Conservation (phyloP, 257 asterid genomes). For the Ophiorrhiza pumila region DNA sequence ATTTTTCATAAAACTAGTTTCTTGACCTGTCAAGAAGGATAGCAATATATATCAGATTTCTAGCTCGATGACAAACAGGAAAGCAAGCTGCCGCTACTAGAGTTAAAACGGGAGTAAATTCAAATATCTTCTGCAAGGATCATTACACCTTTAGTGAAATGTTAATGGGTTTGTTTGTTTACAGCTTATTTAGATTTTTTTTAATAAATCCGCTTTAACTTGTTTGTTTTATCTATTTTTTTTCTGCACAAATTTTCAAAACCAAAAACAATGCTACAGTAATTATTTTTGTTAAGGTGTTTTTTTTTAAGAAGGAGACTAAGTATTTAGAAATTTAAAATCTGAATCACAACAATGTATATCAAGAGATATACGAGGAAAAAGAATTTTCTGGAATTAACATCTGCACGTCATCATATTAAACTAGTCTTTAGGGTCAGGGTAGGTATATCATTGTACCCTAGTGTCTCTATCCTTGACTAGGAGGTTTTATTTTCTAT, state of each 20-base stretch:
- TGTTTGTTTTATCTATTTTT: no score
- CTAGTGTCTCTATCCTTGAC: no score
- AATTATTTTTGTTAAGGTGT: no score
- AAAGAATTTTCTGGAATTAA: neutral
- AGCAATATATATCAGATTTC: neutral
- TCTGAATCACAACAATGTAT: neutral
- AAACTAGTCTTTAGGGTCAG: no score
- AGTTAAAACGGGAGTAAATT: neutral
- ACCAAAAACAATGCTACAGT: no score
- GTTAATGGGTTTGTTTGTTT: no score
- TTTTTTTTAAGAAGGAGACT: no score
- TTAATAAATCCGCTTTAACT: no score
- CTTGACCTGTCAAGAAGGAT: slow-evolving; percentile 55
- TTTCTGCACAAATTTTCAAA: no score
- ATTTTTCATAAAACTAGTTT: slow-evolving; percentile 35
- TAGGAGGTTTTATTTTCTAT: no score
- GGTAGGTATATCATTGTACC: no score
- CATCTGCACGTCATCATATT: neutral
- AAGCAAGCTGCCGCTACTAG: neutral
- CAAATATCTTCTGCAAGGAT: neutral
- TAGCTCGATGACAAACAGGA: slow-evolving; percentile 5
- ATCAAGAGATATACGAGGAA: neutral
- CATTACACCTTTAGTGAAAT: neutral
- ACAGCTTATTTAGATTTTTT: no score
- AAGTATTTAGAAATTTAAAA: neutral